These are phyloP conservation scores for Penicillium fuscoglaucum DNA, from an alignment of 2,329 filamentous ascomycete species.

Conservation along the genomic window DNA sequence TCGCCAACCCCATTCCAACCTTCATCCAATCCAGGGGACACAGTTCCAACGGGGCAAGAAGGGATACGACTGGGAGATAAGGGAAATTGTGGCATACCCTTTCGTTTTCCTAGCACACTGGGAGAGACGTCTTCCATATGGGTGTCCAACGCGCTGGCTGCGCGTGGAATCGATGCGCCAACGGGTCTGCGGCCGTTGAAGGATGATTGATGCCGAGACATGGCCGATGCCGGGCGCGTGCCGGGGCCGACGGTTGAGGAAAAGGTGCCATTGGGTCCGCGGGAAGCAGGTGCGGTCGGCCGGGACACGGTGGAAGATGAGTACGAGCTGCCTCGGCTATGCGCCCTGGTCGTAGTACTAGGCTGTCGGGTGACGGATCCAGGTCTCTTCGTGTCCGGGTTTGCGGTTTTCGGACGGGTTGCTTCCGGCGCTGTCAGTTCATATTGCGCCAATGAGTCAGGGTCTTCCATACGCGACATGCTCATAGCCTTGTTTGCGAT, in stretches of 20 bases:
- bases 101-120: conserved; percentile 48
- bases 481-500: conserved; percentile 51
- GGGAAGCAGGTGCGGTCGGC: conserved; percentile 45
- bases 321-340: conserved; percentile 41
- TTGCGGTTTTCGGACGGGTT: conserved; percentile 50
- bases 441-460: conserved; percentile 5
- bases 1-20: neutral
- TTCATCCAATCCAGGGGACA: neutral
- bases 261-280: conserved; percentile 52
- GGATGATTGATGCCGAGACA: conserved; percentile 55
- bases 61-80: conserved; percentile 24
- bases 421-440: conserved; percentile 45
- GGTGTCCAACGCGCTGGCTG: conserved; percentile 46
- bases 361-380: conserved; percentile 31
- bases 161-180: conserved; percentile 43
- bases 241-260: conserved; percentile 59
- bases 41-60: conserved; percentile 14
- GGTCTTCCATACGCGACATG: conserved; percentile 38
- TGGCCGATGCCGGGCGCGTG: conserved; percentile 48
- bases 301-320: conserved; percentile 41
- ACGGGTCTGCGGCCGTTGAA: conserved; percentile 53
- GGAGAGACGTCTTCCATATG: conserved; percentile 40
- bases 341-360: conserved; percentile 44
- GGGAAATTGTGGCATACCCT: conserved; percentile 52
- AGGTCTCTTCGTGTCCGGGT: conserved; percentile 45